A percentile compares a stretch with the other conserved stretches of the same genome.
phyloP scores from a whole-genome alignment of 768 basidiomycete genomes.

The Termitomyces titanicus region DNA sequence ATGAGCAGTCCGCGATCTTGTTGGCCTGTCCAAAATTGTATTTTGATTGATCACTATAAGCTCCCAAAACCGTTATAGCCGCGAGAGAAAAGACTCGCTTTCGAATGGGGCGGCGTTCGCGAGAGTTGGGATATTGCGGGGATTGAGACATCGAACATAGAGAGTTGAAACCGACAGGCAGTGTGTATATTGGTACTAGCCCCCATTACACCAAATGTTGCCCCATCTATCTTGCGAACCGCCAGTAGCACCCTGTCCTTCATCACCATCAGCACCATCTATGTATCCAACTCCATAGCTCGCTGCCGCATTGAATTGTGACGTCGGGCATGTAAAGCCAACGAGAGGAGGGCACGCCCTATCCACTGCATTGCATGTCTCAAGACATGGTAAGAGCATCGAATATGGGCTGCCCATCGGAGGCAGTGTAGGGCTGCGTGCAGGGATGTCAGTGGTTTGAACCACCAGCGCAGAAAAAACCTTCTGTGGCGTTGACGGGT shows the following conservation, averaged over 20 bases:
- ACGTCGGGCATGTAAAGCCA: conserved; percentile 63
- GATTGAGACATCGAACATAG: background rate
- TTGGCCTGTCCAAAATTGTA: too few relatives aligned
- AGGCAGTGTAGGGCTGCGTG: conserved; percentile 48
- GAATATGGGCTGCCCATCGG: conserved; percentile 42
- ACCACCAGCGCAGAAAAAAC: conserved; percentile 49
- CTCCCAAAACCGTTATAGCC: too few relatives aligned
- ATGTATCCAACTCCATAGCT: conserved; percentile 80
- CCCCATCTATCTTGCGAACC: conserved; percentile 63
- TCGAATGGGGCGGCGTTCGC: too few relatives aligned
- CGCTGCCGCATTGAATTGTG: conserved; percentile 53
- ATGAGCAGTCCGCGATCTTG: too few relatives aligned
- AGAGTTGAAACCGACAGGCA: background rate
- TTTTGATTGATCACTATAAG: too few relatives aligned
- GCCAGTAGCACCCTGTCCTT: conserved; percentile 50
- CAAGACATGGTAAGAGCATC: conserved; percentile 75
- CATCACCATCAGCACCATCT: conserved; percentile 48
- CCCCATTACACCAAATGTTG: conserved; percentile 70
- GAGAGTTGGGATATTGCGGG: background rate
- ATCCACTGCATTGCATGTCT: conserved; percentile 69
- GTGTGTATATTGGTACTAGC: background rate
- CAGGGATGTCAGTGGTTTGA: conserved; percentile 34
- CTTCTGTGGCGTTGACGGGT: conserved; percentile 18
- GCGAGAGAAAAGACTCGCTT: too few relatives aligned
- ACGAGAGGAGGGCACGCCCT: conserved; percentile 77